Conservation (phyloP, 1,284 basidiomycete genomes). For the Somion occarium region DNA sequence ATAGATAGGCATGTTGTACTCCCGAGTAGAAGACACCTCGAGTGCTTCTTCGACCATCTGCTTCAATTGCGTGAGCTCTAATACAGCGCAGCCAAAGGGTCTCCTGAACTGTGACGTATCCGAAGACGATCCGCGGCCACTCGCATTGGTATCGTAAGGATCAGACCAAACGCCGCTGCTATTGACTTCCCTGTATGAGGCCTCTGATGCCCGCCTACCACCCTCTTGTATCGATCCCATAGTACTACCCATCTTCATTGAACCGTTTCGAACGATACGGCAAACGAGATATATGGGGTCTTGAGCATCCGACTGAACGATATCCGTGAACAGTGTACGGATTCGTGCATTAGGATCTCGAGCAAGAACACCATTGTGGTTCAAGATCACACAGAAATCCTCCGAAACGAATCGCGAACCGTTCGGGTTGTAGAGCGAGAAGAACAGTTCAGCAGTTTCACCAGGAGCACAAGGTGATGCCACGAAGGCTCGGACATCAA, state of each 20-base stretch:
- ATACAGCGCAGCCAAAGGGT: constrained; percentile 91
- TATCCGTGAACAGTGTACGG: constrained; percentile 85
- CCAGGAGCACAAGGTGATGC: constrained; percentile 87
- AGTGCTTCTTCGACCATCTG: constrained; percentile 59
- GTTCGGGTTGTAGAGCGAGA: constrained; percentile 87
- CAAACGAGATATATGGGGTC: constrained; percentile 87
- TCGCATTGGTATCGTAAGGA: constrained; percentile 7
- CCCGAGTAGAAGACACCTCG: constrained; percentile 59
- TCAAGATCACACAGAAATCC: constrained; percentile 87
- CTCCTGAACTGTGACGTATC: constrained; percentile 58
- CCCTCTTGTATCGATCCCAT: constrained; percentile 42
- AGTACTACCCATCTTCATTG: constrained; percentile 69
- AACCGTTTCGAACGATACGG: constrained; percentile 85
- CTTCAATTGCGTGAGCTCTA: constrained; percentile 78
- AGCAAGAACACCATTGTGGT: constrained; percentile 86
- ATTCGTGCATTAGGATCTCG: constrained; percentile 67
- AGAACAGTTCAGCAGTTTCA: constrained; percentile 90
- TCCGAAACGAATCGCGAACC: constrained; percentile 89
- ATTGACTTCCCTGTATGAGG: constrained; percentile 29
- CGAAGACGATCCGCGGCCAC: constrained; percentile 16
- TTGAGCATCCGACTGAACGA: constrained; percentile 81
- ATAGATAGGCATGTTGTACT: constrained; percentile 88
- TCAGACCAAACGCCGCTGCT: constrained; percentile 7
- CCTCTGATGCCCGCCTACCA: constrained; percentile 49
- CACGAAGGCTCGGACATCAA: constrained; percentile 90